These are phyloP conservation scores for Telopea speciosissima DNA, from an alignment of 177 flowering plant species.

Conservation along the genomic window DNA sequence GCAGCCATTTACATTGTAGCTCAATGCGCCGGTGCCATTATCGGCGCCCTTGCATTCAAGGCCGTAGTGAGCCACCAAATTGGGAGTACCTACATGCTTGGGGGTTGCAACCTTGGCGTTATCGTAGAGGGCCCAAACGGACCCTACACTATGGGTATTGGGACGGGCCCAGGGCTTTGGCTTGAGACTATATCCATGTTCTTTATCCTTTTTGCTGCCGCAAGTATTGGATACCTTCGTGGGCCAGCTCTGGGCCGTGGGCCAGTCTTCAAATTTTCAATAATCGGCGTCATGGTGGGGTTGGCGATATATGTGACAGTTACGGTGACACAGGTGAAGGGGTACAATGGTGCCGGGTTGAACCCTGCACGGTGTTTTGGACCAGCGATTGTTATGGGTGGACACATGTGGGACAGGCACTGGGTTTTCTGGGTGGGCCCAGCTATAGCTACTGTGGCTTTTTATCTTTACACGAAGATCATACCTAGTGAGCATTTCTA, in stretches of 20 bases:
- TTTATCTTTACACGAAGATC: conserved; percentile 35
- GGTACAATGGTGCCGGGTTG: conserved; percentile 39
- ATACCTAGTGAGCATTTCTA: conserved; percentile 30
- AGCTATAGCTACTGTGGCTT: conserved; percentile 31
- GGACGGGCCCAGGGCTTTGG: conserved; percentile 33
- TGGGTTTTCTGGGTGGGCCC: conserved; percentile 74
- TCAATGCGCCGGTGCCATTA: conserved; percentile 39
- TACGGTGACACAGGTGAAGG: conserved; percentile 33
- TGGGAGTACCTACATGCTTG: conserved; percentile 32
- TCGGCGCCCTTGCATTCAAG: conserved; percentile 45
- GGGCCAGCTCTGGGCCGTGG: conserved; percentile 27
- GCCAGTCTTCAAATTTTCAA: too few species aligned
- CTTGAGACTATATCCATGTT: conserved; percentile 46
- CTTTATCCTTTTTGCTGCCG: conserved; percentile 38
- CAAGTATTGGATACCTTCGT: conserved; percentile 43
- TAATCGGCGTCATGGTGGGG: conserved; percentile 16
- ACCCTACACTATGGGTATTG: conserved; percentile 26
- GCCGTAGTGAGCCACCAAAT: conserved; percentile 33
- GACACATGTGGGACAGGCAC: conserved; percentile 49
- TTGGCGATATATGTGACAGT: conserved; percentile 20
- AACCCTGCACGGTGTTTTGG: conserved; percentile 68
- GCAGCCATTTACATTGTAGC: conserved; percentile 40
- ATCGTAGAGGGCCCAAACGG: conserved; percentile 33
- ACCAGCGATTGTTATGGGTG: conserved; percentile 53
- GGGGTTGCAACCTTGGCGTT: conserved; percentile 41